A percentile compares a stretch with the other conserved stretches of the same genome.
Conservation (phyloP, 2,329 filamentous ascomycete genomes). For the Chalaropsis thielavioides region DNA sequence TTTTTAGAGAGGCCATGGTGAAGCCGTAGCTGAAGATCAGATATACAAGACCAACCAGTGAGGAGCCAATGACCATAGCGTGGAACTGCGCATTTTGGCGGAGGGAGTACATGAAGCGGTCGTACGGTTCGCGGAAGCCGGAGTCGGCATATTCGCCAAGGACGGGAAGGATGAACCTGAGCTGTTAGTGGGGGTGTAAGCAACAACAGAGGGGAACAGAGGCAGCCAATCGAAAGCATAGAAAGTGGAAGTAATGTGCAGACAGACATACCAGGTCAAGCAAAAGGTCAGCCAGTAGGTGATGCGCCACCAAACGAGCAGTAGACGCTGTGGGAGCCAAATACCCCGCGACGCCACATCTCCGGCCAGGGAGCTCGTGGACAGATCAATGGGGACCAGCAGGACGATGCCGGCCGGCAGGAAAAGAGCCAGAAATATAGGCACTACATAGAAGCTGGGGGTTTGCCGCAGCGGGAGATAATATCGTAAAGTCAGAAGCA, state of each 20-base stretch:
- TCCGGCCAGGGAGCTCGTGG: constrained; percentile 63
- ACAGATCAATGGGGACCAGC: constrained; percentile 88
- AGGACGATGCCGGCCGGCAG: constrained; percentile 83
- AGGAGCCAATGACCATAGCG: constrained; percentile 58
- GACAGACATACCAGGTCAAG: constrained; percentile 60
- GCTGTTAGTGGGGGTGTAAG: background rate
- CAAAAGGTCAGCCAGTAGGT: constrained; percentile 95
- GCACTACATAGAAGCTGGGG: constrained; percentile 75
- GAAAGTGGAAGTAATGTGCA: background rate
- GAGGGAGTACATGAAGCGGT: constrained; percentile 69
- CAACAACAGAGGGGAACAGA: background rate
- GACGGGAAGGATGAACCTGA: constrained; percentile 79
- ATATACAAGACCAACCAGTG: constrained; percentile 62
- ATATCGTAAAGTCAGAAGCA: constrained; percentile 72
- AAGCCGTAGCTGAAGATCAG: constrained; percentile 67
- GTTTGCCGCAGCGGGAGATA: constrained; percentile 85
- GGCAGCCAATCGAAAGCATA: too few relatives aligned
- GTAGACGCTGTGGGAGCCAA: constrained; percentile 65
- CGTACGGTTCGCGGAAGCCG: constrained; percentile 75
- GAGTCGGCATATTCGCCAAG: constrained; percentile 91
- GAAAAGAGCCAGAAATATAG: constrained; percentile 91
- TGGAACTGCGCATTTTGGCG: constrained; percentile 82
- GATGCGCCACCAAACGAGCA: constrained; percentile 85
- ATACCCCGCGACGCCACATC: constrained; percentile 62
- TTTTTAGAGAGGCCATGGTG: constrained; percentile 59